Percentiles rank a stretch among this genome's conserved stretches.
These are phyloP conservation scores for Rutstroemia sp. DNA, from an alignment of 2,329 filamentous ascomycete species.

Conservation along the genomic window DNA sequence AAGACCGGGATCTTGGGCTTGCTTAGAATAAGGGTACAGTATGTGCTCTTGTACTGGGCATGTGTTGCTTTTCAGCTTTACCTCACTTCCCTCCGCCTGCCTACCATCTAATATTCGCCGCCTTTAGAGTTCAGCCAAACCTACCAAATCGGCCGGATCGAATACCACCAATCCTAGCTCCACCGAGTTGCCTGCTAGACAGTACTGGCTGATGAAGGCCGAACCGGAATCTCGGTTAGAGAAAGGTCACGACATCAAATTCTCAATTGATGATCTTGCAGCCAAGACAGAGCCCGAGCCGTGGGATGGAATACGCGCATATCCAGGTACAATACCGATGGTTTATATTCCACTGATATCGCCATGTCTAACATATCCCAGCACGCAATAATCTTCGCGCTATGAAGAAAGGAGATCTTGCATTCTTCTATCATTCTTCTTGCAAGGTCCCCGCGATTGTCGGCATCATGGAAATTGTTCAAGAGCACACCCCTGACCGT, in stretches of 20 bases:
- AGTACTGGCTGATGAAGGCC: slow-evolving; percentile 79
- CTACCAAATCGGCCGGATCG: neutral
- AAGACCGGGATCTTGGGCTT: too few species aligned
- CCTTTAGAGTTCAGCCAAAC: slow-evolving; percentile 7
- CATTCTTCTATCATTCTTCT: slow-evolving; percentile 97
- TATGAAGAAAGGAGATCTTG: slow-evolving; percentile 87
- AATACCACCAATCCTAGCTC: slow-evolving; percentile 8
- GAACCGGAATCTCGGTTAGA: slow-evolving; percentile 83
- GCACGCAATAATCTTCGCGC: slow-evolving; percentile 84
- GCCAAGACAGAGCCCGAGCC: slow-evolving; percentile 69
- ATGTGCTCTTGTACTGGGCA: neutral
- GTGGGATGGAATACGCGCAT: slow-evolving; percentile 68
- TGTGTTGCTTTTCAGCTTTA: neutral
- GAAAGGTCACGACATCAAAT: slow-evolving; percentile 81
- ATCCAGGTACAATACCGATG: slow-evolving; percentile 34
- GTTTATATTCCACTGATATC: slow-evolving; percentile 8
- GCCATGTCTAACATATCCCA: slow-evolving; percentile 21
- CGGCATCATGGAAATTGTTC: slow-evolving; percentile 82
- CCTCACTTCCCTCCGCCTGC: neutral
- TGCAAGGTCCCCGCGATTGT: slow-evolving; percentile 84
- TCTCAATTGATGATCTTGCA: slow-evolving; percentile 86
- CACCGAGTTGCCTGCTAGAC: slow-evolving; percentile 23
- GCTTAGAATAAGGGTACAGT: too few species aligned
- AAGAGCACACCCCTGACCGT: slow-evolving; percentile 76
- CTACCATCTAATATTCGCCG: neutral